Evolutionary conservation across 495 filamentous ascomycete genomes (phyloP).

Genomic region (Talaromyces nanjingensis): DNA sequence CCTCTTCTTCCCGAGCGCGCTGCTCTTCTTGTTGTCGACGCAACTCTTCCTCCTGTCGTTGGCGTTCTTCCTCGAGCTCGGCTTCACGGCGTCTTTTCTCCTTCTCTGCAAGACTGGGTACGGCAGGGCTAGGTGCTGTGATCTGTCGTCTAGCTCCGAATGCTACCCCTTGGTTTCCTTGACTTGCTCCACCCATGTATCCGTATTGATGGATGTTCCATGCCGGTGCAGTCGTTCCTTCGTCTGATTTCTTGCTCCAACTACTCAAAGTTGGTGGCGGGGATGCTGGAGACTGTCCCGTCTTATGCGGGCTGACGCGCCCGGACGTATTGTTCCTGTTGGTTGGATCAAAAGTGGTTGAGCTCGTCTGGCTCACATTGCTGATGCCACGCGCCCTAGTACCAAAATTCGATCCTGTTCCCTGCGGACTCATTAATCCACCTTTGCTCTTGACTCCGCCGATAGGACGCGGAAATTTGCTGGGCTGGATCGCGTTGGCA

Average conservation of each 20-base stretch:
- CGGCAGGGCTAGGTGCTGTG: conserved; percentile 69
- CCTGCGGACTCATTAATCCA: conserved; percentile 58
- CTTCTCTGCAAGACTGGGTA: conserved; percentile 67
- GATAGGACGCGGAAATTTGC: conserved; percentile 63
- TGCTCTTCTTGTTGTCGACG: conserved; percentile 60
- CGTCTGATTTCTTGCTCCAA: conserved; percentile 83
- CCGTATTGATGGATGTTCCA: conserved; percentile 99
- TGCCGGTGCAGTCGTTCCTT: conserved; percentile 73
- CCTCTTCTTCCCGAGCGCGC: conserved; percentile 59
- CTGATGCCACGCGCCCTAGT: conserved; percentile 54
- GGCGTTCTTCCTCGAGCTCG: conserved; percentile 51
- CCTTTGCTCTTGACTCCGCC: conserved; percentile 57
- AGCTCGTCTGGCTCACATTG: conserved; percentile 58
- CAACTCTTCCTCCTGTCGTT: conserved; percentile 61
- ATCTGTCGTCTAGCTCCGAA: conserved; percentile 93
- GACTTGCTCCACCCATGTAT: conserved; percentile 96
- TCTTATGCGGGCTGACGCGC: conserved; percentile 56
- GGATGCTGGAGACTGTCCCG: conserved; percentile 25
- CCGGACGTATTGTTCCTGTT: conserved; percentile 32
- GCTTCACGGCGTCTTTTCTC: conserved; percentile 51
- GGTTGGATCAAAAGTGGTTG: conserved; percentile 41
- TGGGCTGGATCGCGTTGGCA: conserved; percentile 70
- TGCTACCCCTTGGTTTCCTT: conserved; percentile 87
- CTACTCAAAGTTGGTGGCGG: conserved; percentile 59
- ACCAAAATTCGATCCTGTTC: conserved; percentile 52